Base-by-base conservation (phyloP, 495 filamentous ascomycete genomes). In the Cairneyella variabilis region DNA sequence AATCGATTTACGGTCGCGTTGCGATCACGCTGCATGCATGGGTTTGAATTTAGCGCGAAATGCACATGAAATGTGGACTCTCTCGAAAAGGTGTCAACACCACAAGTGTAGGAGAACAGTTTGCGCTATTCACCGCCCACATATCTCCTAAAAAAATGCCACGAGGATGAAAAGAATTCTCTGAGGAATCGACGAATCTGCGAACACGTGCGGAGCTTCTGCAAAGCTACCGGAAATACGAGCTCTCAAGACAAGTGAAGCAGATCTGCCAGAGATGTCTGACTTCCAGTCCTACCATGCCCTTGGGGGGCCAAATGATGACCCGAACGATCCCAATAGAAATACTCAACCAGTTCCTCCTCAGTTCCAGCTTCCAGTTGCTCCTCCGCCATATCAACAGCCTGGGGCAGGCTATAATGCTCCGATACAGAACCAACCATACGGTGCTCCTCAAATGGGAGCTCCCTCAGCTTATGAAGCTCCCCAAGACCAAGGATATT, bases 261-360 rank as follows among this genome's bases (percentile, higher is more conserved):
- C n/a, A n/a, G 10, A 25, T 16, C 18, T 26, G 34, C 34, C 39
- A 39, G 45, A 53, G 3, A 89, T 92, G 88, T 79, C 86, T 59
- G 85, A 92, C 63, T 86, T 83, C 71, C 68, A 78, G 60, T 85
- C 85, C 78, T 92, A 90, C 71, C 84, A 91, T 65, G 72, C 84
- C 67, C 76, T 86, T 53, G 87, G 63, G 22, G 64, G 44, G 30
- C 76, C 82, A 65, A 77, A 77, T 65, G 75, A 85, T 48, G 84
- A 85, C 63, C 78, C 85, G 42, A 80, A 79, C 46, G 78, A 86
- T 61, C 81, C 77, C 46, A 80, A 80, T 53, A 73, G 70, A 32
- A 72, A 69, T 50, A 67, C 65, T 26, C 82, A 85, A 60, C 78
- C 79, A n/a, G 71, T 74, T 38, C 71, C 79, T 48, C 49, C 49